Base-by-base conservation (phyloP, 2,329 filamentous ascomycete genomes). In the Fusarium albosuccineum region DNA sequence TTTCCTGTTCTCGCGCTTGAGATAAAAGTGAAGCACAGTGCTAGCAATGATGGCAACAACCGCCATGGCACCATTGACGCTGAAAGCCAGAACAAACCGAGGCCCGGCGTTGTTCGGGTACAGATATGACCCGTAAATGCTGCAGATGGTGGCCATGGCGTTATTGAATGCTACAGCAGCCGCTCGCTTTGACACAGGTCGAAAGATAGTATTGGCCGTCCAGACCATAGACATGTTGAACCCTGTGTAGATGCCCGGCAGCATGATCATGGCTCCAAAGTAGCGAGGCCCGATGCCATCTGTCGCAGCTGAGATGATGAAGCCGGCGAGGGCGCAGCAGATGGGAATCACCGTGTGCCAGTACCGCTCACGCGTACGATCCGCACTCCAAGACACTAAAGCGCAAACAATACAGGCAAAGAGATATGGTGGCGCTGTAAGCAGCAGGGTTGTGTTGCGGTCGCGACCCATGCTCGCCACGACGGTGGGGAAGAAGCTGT, bases 291-390 rank as follows among this genome's bases (percentile, higher is more conserved):
- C 53, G 1, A 51, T 51, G 1, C 37, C 37, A 3, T 36, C 39
- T 10, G 54, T 46, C 1, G 58, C 39, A 3, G 58, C 54, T 2
- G 33, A 30, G 22, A 61, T 51, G 26, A 52, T 46, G 37, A 58
- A 61, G 2, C 58, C 58, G 6, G 54, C 39, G 2, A 40, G 26
- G 0, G 53, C 58, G 11, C n/a, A 34, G 1, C 29, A 37, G n/a
- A 61, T 51, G 2, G 67, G 60, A 11, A 68, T 82, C 1, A 80
- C 74, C 14, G 84, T 82, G 63, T 85, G 83, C 39, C 81, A 80
- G 2, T 79, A 81, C 8, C 83, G 76, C 62, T 85, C 82, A 8
- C 80, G 76, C 46, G 81, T 80, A 48, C 78, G 71, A 49, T 84
- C 83, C 0, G 80, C 81, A 9, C 77, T 81, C 61, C 80, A 81